A percentile compares a stretch with the other conserved stretches of the same genome.
These are phyloP conservation scores for Eimeria praecox DNA, from an alignment of 169 alveolate genomes.

Conservation along the genomic window DNA sequence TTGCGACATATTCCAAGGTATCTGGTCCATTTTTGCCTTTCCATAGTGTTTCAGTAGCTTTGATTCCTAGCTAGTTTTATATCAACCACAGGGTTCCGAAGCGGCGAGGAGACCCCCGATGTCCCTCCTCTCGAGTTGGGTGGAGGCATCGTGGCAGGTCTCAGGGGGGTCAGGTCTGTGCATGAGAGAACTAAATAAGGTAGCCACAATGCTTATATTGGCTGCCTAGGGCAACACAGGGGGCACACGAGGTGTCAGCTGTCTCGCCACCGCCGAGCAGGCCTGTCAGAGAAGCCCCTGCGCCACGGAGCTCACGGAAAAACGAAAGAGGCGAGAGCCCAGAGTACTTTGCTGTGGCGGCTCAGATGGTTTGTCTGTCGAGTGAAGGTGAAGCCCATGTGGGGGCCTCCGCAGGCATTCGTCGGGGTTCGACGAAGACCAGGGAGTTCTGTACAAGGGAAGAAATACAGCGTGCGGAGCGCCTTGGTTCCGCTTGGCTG, in stretches of 20 bases:
- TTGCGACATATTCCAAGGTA: background rate
- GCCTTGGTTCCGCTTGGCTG: conserved; percentile 65
- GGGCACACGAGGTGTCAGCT: conserved; percentile 7
- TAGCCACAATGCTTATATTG: background rate
- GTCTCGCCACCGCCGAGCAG: background rate
- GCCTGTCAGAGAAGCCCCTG: background rate
- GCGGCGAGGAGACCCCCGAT: conserved; percentile 21
- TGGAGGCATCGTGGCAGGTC: background rate
- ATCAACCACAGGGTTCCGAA: background rate
- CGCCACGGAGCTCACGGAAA: background rate
- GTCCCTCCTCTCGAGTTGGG: background rate
- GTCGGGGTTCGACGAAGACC: background rate
- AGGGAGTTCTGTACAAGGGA: background rate
- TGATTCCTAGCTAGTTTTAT: background rate
- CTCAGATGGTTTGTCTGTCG: conserved; percentile 34
- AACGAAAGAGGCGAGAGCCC: background rate
- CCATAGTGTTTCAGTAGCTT: background rate
- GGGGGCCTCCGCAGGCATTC: conserved; percentile 1
- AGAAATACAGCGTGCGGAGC: conserved; percentile 55
- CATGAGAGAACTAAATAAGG: background rate
- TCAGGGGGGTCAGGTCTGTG: background rate
- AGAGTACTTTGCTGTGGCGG: background rate
- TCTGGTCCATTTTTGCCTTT: background rate
- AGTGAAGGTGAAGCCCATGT: conserved; percentile 11
- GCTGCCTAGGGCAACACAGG: conserved; percentile 10